phyloP scores from a whole-genome alignment of 306 rosid species.

The Gleditsia sinensis region DNA sequence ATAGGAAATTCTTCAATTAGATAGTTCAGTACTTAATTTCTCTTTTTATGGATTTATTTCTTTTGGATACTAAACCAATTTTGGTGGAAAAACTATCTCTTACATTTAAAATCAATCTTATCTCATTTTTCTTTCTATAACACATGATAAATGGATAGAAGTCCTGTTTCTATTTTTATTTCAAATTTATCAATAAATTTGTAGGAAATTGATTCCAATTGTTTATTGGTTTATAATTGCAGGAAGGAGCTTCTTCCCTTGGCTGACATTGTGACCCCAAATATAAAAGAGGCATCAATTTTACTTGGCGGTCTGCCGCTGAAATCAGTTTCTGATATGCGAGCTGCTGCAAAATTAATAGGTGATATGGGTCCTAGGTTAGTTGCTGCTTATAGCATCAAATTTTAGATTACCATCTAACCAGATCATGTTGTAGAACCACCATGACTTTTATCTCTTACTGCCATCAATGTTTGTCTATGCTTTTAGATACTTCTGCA shows the following conservation, averaged over 20 bases:
- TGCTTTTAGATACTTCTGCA: not conserved
- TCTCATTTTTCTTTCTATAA: not conserved
- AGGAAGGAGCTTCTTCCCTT: conserved; percentile 89
- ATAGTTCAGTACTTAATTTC: conserved; percentile 7
- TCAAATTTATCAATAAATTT: conserved; percentile 13
- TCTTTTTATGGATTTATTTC: not conserved
- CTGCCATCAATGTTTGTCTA: not conserved
- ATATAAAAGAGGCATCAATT: conserved; percentile 84
- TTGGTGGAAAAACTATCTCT: not conserved
- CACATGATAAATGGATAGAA: conserved; percentile 5
- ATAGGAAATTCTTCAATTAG: not conserved
- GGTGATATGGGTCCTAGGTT: conserved; percentile 88
- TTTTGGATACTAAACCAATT: conserved; percentile 5
- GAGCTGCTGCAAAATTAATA: conserved; percentile 74
- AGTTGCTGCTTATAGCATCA: conserved; percentile 27
- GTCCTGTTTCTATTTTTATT: not conserved
- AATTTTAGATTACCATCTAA: conserved; percentile 19
- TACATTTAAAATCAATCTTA: conserved; percentile 1
- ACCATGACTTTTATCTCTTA: not conserved
- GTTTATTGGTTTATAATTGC: conserved; percentile 46
- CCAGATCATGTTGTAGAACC: conserved; percentile 13
- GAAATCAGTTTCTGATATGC: conserved; percentile 83
- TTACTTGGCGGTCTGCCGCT: conserved; percentile 72
- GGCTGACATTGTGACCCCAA: conserved; percentile 89
- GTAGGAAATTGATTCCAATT: conserved; percentile 29